Evolutionary conservation across 2,329 filamentous ascomycete species (phyloP).

Genomic region (Clarireedia hainanense): DNA sequence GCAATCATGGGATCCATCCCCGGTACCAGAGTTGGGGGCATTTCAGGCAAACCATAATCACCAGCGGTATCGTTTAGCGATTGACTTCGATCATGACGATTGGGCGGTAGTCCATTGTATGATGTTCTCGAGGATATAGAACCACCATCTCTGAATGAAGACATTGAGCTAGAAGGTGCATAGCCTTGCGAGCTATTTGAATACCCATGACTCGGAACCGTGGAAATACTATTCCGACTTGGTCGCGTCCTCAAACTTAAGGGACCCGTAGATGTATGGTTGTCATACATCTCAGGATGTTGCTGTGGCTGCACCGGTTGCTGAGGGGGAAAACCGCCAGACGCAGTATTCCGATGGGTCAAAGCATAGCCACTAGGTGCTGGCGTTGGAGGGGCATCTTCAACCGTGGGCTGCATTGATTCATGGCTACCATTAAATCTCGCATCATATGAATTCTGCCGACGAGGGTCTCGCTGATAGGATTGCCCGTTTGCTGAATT

Average conservation of each 20-base stretch:
- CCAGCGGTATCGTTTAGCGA: slow-evolving; percentile 11
- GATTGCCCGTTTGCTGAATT: slow-evolving; percentile 14
- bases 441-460: slow-evolving; percentile 29
- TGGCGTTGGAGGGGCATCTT: slow-evolving; percentile 33
- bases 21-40: slow-evolving; percentile 53
- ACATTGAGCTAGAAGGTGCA: slow-evolving; percentile 19
- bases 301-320: slow-evolving; percentile 7
- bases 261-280: slow-evolving; percentile 26
- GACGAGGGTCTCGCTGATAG: slow-evolving; percentile 26
- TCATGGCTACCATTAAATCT: slow-evolving; percentile 32
- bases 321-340: slow-evolving; percentile 8
- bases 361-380: slow-evolving; percentile 12
- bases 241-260: slow-evolving; percentile 24
- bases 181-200: slow-evolving; percentile 23
- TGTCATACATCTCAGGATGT: slow-evolving; percentile 23
- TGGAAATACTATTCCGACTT: slow-evolving; percentile 20
- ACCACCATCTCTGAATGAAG: slow-evolving; percentile 20
- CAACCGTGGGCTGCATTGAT: slow-evolving; percentile 39
- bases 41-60: slow-evolving; percentile 36
- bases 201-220: slow-evolving; percentile 19
- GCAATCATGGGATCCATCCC: slow-evolving; percentile 49
- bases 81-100: slow-evolving; percentile 18
- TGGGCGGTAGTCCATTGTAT: slow-evolving; percentile 18
- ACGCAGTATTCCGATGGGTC: slow-evolving; percentile 15
- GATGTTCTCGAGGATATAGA: slow-evolving; percentile 22